phyloP scores from a whole-genome alignment of 495 filamentous ascomycete species.

The Aspergillus leporis region DNA sequence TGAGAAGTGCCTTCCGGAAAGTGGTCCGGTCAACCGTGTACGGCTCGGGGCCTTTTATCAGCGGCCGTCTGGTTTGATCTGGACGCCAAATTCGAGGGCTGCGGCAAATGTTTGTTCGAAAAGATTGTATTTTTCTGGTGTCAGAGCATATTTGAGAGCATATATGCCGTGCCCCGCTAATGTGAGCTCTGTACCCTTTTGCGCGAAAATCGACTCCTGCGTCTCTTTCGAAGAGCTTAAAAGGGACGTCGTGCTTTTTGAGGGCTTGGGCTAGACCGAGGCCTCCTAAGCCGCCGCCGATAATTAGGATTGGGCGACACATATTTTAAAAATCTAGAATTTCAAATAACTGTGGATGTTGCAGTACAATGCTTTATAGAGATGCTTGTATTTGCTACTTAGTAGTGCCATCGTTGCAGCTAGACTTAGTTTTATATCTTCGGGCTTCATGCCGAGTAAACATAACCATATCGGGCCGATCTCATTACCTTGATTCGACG shows the following conservation, averaged over 20 bases:
- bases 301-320: slow-evolving; percentile 35
- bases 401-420: too few relatives aligned
- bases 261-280: slow-evolving; percentile 56
- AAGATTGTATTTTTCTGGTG: slow-evolving; percentile 37
- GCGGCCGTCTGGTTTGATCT: neutral
- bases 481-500: neutral
- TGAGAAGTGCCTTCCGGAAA: slow-evolving; percentile 30
- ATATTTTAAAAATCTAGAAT: slow-evolving; percentile 2
- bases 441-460: neutral
- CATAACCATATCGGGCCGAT: neutral
- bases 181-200: slow-evolving; percentile 49
- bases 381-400: too few relatives aligned
- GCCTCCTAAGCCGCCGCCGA: slow-evolving; percentile 56
- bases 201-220: slow-evolving; percentile 33
- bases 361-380: too few relatives aligned
- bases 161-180: slow-evolving; percentile 49
- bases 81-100: slow-evolving; percentile 25
- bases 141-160: slow-evolving; percentile 53
- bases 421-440: too few relatives aligned
- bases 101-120: slow-evolving; percentile 58
- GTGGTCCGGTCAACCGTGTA: slow-evolving; percentile 32
- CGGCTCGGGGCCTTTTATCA: neutral
- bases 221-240: slow-evolving; percentile 54
- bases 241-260: slow-evolving; percentile 48
- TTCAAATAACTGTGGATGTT: too few relatives aligned